Evolutionary conservation across 1,284 basidiomycete genomes (phyloP).

Genomic region (Fomitopsis betulina): DNA sequence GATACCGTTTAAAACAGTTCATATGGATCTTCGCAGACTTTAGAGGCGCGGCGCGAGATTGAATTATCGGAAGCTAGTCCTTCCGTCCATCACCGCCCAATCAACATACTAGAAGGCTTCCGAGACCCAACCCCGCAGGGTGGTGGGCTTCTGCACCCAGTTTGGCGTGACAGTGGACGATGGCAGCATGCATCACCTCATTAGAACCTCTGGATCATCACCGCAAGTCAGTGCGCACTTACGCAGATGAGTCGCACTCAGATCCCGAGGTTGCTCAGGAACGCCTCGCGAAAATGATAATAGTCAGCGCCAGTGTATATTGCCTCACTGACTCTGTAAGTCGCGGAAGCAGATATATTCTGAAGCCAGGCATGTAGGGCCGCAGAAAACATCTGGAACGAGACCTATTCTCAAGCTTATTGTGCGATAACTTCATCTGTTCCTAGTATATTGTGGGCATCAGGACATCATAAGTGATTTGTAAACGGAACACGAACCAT

Average conservation of each 20-base stretch:
- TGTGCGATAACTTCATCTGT: neutral
- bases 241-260: conserved; percentile 23
- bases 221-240: conserved; percentile 18
- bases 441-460: neutral
- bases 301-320: conserved; percentile 25
- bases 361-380: conserved; percentile 18
- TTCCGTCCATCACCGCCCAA: conserved; percentile 25
- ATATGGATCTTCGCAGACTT: conserved; percentile 14
- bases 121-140: conserved; percentile 24
- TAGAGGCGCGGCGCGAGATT: conserved; percentile 10
- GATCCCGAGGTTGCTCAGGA: conserved; percentile 9
- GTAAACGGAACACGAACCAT: conserved; percentile 17
- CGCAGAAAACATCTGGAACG: conserved; percentile 23
- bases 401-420: neutral
- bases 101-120: conserved; percentile 32
- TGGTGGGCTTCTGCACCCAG: conserved; percentile 25
- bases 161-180: neutral
- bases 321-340: conserved; percentile 20
- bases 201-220: neutral
- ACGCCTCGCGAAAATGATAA: conserved; percentile 16
- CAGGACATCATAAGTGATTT: neutral
- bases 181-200: neutral
- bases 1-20: no score
- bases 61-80: conserved; percentile 17
- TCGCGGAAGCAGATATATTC: conserved; percentile 3